phyloP scores from a whole-genome alignment of 164 flowering plant species.

The Protea cynaroides region DNA sequence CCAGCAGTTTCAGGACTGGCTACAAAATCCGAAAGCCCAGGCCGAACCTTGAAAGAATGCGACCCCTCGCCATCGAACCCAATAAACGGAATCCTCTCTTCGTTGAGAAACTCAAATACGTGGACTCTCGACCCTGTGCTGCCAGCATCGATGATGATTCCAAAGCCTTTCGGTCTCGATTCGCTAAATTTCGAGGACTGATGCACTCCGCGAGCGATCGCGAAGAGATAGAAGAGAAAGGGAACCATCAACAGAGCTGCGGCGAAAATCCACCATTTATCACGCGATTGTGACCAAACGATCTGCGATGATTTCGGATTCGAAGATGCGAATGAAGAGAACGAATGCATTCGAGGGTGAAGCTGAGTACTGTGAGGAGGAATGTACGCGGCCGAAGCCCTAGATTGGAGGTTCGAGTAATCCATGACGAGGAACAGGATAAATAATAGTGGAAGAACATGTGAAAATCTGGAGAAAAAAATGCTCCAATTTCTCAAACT shows the following conservation, averaged over 20 bases:
- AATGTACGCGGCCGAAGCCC: constrained; percentile 26
- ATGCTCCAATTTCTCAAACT: background rate
- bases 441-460: constrained; percentile 7
- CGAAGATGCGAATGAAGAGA: constrained; percentile 15
- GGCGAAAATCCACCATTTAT: constrained; percentile 22
- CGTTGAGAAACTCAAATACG: constrained; percentile 36
- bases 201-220: constrained; percentile 34
- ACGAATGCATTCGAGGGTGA: constrained; percentile 40
- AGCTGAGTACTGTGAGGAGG: constrained; percentile 48
- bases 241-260: constrained; percentile 31
- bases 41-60: constrained; percentile 14
- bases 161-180: constrained; percentile 24
- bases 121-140: constrained; percentile 24
- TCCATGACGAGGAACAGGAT: constrained; percentile 14
- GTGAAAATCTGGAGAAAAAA: background rate
- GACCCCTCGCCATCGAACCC: constrained; percentile 20
- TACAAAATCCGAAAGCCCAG: constrained; percentile 23
- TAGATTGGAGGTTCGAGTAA: constrained; percentile 31
- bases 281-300: constrained; percentile 12
- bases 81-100: constrained; percentile 31
- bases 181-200: constrained; percentile 30
- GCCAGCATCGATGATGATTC: constrained; percentile 28
- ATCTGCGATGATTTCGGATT: constrained; percentile 9
- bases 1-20: constrained; percentile 24
- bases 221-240: constrained; percentile 37